Evolutionary conservation across 345 rosid genomes (phyloP), one percentile per base, ranked within the genome.

Genomic region (Heritiera littoralis): DNA sequence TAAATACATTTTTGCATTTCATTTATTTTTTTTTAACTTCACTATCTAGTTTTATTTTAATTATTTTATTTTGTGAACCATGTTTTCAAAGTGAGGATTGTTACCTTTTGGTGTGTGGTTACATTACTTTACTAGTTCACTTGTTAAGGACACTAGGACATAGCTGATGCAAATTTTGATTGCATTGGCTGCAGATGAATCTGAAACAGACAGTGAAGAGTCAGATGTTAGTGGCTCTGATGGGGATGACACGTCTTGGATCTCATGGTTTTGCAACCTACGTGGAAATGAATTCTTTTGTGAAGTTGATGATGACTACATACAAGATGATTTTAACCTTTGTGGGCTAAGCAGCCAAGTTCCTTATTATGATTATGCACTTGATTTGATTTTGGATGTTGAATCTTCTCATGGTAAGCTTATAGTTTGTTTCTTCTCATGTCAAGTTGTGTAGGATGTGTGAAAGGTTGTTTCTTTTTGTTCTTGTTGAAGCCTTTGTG

Each of bases 291-390:
- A 95, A 72, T 95, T 95, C 87, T 95, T 95, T 80, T 95, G 98
- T 74, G 99, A 95, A 88, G 99, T 95, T 81, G 99, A 95, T 81
- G 99, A 93, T 86, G 99, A 95, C 78, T 95, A 93, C 81, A 90
- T 95, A 52, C 99, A 95, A 80, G 99, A 95, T 84, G 98, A 95
- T 84, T 95, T 95, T 80, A 95, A 93, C 86, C 91, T 95, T 66
- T 93, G 97, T 55, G 98, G 98, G 59, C 87, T 95, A 81, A 92
- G 98, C 89, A 87, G 90, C 84, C 98, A 93, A 95, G 94, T 95
- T 81, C 98, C 98, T 3, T 93, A 93, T 85, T 95, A 93, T 80
- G 99, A 95, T 82, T 93, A 93, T 78, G 99, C 99, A 54, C 96
- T 95, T 80, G 98, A 95, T 88, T 86, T 95, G 89, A 92, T 95